Conservation (phyloP, 225 moss, liverwort and hornwort genomes). For the Ulota crispa region DNA sequence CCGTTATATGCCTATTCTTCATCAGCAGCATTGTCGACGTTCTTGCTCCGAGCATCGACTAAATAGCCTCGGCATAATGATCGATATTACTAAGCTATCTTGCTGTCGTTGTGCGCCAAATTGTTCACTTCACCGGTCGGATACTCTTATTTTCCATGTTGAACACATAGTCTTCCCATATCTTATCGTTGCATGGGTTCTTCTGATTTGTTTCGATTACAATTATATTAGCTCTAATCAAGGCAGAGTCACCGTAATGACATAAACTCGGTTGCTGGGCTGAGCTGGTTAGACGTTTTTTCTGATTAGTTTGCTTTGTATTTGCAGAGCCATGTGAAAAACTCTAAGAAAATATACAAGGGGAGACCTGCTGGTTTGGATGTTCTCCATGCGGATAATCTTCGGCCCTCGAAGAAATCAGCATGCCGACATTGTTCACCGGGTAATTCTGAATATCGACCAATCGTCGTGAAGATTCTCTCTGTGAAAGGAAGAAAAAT, state of each 20-base stretch:
- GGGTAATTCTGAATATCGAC: constrained; percentile 38
- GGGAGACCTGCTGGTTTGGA: constrained; percentile 45
- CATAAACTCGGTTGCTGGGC: background rate
- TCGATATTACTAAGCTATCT: background rate
- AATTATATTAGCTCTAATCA: background rate
- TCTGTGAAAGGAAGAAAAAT: constrained; percentile 45
- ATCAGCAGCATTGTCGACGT: background rate
- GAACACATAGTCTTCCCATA: background rate
- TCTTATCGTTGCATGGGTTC: background rate
- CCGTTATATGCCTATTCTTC: constrained; percentile 2
- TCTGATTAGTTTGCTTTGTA: constrained; percentile 19
- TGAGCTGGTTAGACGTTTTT: background rate
- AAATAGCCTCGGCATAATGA: background rate
- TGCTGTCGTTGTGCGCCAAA: background rate
- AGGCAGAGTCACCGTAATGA: background rate
- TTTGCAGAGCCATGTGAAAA: constrained; percentile 32
- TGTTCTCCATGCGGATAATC: constrained; percentile 34
- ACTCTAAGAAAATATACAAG: constrained; percentile 28
- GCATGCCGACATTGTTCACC: constrained; percentile 44
- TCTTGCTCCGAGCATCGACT: background rate
- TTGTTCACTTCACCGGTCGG: background rate
- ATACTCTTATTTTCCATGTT: background rate
- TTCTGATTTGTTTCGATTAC: constrained; percentile 5
- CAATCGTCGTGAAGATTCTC: constrained; percentile 40
- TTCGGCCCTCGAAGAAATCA: constrained; percentile 5